Conservation (phyloP, 2,329 filamentous ascomycete genomes). For the Ilyonectria mors-panacis region DNA sequence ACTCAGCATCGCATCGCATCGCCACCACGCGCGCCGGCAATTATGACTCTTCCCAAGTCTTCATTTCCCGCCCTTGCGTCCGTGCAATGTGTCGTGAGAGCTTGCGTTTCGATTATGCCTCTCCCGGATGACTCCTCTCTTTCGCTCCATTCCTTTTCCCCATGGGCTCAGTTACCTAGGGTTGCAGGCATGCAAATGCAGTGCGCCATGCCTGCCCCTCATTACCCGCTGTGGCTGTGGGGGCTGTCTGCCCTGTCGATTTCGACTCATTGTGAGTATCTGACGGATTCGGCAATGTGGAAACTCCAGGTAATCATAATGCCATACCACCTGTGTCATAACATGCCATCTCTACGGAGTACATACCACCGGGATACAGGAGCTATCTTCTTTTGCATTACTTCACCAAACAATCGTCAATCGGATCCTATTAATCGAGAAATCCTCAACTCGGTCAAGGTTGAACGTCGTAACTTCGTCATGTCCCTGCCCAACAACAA, state of each 20-base stretch:
- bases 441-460: not conserved
- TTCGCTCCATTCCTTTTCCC: not conserved
- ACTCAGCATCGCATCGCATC: constrained; percentile 16
- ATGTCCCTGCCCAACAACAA: too few species aligned
- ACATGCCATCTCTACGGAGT: not conserved
- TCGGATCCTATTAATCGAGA: not conserved
- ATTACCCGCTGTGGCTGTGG: constrained; percentile 17
- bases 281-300: constrained; percentile 37
- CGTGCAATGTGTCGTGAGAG: not conserved
- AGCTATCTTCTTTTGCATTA: not conserved
- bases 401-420: not conserved
- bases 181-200: not conserved
- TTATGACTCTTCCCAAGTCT: constrained; percentile 20
- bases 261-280: constrained; percentile 44
- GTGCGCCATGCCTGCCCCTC: not conserved
- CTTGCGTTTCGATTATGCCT: constrained; percentile 5
- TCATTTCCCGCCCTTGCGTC: not conserved
- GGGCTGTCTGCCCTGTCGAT: constrained; percentile 7
- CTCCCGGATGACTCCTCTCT: constrained; percentile 22
- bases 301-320: not conserved
- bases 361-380: not conserved
- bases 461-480: not conserved
- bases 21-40: not conserved
- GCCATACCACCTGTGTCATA: constrained; percentile 4
- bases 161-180: not conserved